A percentile compares a stretch with the other conserved stretches of the same genome.
Conservation (phyloP, 2,329 filamentous ascomycete species). For the Calonectria pseudoturangicola region DNA sequence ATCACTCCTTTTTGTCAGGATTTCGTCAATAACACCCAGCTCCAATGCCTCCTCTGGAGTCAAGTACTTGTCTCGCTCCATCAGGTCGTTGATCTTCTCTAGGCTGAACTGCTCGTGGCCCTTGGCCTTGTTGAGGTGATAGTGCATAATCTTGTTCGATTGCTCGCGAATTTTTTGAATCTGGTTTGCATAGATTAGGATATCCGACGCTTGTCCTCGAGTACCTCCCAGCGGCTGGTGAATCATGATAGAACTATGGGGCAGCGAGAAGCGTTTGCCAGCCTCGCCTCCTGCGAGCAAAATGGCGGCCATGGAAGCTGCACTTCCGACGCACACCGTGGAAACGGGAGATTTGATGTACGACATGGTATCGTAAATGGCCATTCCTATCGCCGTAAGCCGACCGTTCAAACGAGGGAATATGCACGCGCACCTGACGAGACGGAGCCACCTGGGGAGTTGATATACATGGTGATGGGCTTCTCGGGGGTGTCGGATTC, state of each 20-base stretch:
- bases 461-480: conserved; percentile 98
- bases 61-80: conserved; percentile 98
- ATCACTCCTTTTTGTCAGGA: conserved; percentile 79
- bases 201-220: conserved; percentile 82
- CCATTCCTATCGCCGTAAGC: conserved; percentile 70
- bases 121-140: conserved; percentile 87
- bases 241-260: conserved; percentile 97
- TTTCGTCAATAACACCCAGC: conserved; percentile 93
- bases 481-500: conserved; percentile 97
- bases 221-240: conserved; percentile 92
- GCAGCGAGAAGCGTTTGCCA: conserved; percentile 90
- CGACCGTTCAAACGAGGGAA: conserved; percentile 4
- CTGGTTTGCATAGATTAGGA: conserved; percentile 97
- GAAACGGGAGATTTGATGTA: conserved; percentile 96
- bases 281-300: conserved; percentile 89
- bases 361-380: conserved; percentile 99
- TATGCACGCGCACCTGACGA: conserved; percentile 71
- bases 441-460: conserved; percentile 94
- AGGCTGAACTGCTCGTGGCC: conserved; percentile 85
- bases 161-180: conserved; percentile 90
- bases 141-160: conserved; percentile 91
- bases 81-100: conserved; percentile 92
- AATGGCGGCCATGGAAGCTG: conserved; percentile 95
- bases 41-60: conserved; percentile 91
- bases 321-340: conserved; percentile 95